phyloP scores from a whole-genome alignment of 306 rosid species.

The Cicer chorassanicum region DNA sequence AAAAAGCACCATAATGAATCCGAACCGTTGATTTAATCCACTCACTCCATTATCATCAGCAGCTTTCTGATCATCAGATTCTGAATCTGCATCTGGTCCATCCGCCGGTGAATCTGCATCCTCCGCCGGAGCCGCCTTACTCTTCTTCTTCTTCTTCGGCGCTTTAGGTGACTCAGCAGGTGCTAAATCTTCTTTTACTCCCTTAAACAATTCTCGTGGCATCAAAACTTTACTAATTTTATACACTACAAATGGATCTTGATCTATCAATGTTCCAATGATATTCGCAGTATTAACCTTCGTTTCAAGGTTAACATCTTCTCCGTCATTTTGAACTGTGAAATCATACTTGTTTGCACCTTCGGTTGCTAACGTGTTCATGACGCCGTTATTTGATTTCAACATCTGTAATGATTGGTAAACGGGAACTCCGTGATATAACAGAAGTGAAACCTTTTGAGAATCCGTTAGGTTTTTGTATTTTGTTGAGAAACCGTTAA shows the following conservation, averaged over 20 bases:
- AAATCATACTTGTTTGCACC: conserved; percentile 81
- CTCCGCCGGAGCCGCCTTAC: conserved; percentile 13
- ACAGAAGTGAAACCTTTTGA: conserved; percentile 59
- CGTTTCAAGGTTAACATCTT: conserved; percentile 72
- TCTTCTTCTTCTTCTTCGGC: conserved; percentile 26
- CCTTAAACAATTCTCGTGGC: conserved; percentile 81
- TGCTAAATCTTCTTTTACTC: background rate
- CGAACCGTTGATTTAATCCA: conserved; percentile 49
- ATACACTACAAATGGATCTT: conserved; percentile 79
- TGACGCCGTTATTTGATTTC: conserved; percentile 73
- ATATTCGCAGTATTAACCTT: conserved; percentile 63
- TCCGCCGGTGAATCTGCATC: conserved; percentile 43
- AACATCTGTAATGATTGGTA: conserved; percentile 77
- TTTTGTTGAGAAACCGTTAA: conserved; percentile 62
- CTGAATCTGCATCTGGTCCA: conserved; percentile 45
- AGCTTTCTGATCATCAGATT: conserved; percentile 58
- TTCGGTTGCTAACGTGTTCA: conserved; percentile 86
- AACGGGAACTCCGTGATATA: conserved; percentile 79
- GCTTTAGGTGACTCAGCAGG: conserved; percentile 47
- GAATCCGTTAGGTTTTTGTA: conserved; percentile 77
- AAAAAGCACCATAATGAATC: conserved; percentile 51
- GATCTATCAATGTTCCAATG: conserved; percentile 71
- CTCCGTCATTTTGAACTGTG: conserved; percentile 78
- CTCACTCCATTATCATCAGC: conserved; percentile 57
- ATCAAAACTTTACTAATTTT: conserved; percentile 71